Evolutionary conservation across 75 land plant genomes (phyloP).

Genomic region (Sequoiadendron giganteum): DNA sequence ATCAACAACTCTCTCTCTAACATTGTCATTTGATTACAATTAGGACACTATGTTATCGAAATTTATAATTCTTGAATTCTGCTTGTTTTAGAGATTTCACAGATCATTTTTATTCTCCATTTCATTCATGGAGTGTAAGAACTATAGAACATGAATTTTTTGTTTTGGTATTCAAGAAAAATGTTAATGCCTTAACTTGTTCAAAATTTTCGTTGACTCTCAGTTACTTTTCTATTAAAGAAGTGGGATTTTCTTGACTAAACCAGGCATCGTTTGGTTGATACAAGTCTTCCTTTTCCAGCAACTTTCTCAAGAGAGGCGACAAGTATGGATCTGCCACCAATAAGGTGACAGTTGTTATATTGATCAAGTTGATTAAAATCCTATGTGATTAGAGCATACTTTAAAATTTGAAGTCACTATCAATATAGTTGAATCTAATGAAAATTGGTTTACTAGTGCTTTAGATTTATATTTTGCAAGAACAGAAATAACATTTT

Average conservation of each 20-base stretch:
- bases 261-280: constrained; percentile 8
- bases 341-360: background rate
- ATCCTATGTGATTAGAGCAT: background rate
- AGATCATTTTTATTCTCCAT: background rate
- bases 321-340: background rate
- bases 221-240: background rate
- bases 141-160: background rate
- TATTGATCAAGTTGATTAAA: background rate
- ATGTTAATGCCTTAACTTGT: background rate
- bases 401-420: background rate
- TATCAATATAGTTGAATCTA: background rate
- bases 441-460: background rate
- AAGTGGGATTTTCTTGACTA: background rate
- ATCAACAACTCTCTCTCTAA: no score
- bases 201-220: background rate
- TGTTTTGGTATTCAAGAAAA: background rate
- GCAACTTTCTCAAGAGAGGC: constrained; percentile 2
- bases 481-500: background rate
- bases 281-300: constrained; percentile 16
- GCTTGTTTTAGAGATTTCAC: no score
- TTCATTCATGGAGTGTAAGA: background rate
- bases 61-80: no score
- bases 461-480: background rate
- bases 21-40: no score
- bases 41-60: no score